Base-by-base conservation (phyloP, 2,329 filamentous ascomycete species). In the Pyricularia grisea region DNA sequence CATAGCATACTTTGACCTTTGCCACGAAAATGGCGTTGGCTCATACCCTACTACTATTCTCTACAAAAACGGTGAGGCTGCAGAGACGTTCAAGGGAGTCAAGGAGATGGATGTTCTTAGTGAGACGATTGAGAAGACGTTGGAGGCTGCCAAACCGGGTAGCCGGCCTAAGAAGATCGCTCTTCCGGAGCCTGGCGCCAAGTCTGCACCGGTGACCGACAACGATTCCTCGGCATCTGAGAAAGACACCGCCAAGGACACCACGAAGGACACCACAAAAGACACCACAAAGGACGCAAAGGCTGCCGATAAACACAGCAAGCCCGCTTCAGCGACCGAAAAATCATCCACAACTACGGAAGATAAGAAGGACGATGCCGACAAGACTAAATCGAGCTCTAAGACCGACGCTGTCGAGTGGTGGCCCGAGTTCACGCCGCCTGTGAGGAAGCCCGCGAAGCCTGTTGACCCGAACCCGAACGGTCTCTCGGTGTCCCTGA, bases 61-160 rank as follows among this genome's bases (percentile, higher is more conserved):
- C 12, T 97, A 89, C 81, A 90, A 95, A 77, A 85, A 97, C 77
- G 93, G 93, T 69, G 84, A 90, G 74, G 79, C 87, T 65, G 78
- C 88, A 6, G 88, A 91, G 69, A 82, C 82, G 67, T 84, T 91
- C 69, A 82, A 82, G 20, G 94, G 93, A 42, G 84, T 83, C 42
- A 92, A 91, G 79, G 83, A 85, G 68, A 88, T 97, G 76, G 80
- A 85, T 31, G 78, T 81, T 4, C 77, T 97, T 74, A 91, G 89
- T 75, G 79, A 84, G 1, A 88, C 90, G 76, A 83, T 98, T 28
- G 95, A 98, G 79, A 83, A 87, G 70, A 87, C 86, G 10, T 81
- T 98, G 60, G 93, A 97, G 78, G 83, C 87, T 17, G 90, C 91
- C 69, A 90, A 90, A 73, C 94, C 95, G 36, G 93, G 93, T 6